Conservation (phyloP, 768 basidiomycete genomes). For the Podaxis rugospora region DNA sequence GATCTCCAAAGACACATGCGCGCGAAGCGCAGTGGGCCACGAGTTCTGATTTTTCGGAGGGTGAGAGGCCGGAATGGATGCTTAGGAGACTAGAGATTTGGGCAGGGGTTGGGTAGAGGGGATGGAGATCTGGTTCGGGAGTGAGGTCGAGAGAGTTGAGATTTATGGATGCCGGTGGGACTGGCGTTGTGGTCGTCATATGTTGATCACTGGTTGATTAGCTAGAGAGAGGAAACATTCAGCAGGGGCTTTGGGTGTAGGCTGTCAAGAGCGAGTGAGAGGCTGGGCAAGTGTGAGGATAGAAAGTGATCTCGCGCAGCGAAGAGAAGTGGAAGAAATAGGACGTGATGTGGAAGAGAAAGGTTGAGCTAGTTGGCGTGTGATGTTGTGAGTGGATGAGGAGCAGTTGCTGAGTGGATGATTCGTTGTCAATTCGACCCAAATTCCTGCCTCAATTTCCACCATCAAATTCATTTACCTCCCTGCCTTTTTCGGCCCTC, state of each 20-base stretch:
- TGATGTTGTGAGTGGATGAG: neutral
- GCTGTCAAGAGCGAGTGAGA: neutral
- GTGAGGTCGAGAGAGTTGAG: constrained; percentile 47
- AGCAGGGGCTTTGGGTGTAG: neutral
- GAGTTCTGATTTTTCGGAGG: constrained; percentile 64
- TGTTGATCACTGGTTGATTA: constrained; percentile 4
- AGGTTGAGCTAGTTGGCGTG: neutral
- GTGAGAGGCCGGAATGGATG: constrained; percentile 61
- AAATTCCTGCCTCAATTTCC: constrained; percentile 4
- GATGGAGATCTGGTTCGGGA: constrained; percentile 78
- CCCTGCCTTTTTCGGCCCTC: constrained; percentile 4
- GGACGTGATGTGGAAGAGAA: neutral
- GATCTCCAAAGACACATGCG: constrained; percentile 75
- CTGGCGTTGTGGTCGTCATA: constrained; percentile 10
- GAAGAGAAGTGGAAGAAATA: neutral
- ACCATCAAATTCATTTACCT: neutral
- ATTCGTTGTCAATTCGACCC: neutral
- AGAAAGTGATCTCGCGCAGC: neutral
- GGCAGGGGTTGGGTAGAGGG: constrained; percentile 65
- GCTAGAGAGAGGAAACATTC: constrained; percentile 2
- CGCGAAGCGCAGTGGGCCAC: constrained; percentile 72
- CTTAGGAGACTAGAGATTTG: constrained; percentile 63
- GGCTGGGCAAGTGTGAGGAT: neutral
- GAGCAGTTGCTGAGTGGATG: neutral
- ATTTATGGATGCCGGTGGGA: constrained; percentile 13